Base-by-base conservation (phyloP, 169 alveolate genomes). In the Neospora caninum region DNA sequence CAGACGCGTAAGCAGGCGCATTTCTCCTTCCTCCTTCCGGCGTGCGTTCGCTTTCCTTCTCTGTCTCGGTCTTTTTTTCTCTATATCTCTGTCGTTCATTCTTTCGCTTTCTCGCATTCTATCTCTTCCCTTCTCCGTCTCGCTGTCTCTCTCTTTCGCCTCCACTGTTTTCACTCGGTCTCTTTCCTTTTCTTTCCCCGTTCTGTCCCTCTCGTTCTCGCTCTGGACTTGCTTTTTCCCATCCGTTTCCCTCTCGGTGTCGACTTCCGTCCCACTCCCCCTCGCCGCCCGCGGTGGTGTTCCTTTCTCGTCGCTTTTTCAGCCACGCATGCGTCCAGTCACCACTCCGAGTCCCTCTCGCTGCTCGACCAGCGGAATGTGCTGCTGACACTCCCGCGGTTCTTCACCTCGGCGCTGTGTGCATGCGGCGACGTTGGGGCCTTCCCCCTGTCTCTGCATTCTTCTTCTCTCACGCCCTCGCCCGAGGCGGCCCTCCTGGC, bases 361-460 rank as follows among this genome's bases (percentile, higher is more conserved):
- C 89, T 82, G 69, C 64, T 82, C 67, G 64, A 38, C 89, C 54
- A 82, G 69, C 29, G 89, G 13, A 41, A 42, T 41, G 41, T 82
- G 38, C 89, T 82, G 4, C 89, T 82, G 34, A 82, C 89, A 1
- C 64, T 82, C 34, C 89, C 89, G n/a, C 89, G 89, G 31, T 82
- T 82, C 36, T 82, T 82, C 64, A 39, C 89, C 25, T 82, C 89
- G 0, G 89, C 89, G 67, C 89, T 82, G 34, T 13, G 54, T 22
- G 89, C 64, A 7, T 38, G 67, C 54, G 53, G 43, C 2, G 53
- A 41, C 20, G 58, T 27, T 6, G 53, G 69, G 6, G 89, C 89
- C 67, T 25, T 82, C 25, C 69, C 89, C 7, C 4, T 2, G 43
- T 78, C 49, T 20, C 86, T 78, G 29, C 49, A 78, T 43, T 36